Base-by-base conservation (phyloP, 176 grass and related monocot species). In the Zoysia pacifica region DNA sequence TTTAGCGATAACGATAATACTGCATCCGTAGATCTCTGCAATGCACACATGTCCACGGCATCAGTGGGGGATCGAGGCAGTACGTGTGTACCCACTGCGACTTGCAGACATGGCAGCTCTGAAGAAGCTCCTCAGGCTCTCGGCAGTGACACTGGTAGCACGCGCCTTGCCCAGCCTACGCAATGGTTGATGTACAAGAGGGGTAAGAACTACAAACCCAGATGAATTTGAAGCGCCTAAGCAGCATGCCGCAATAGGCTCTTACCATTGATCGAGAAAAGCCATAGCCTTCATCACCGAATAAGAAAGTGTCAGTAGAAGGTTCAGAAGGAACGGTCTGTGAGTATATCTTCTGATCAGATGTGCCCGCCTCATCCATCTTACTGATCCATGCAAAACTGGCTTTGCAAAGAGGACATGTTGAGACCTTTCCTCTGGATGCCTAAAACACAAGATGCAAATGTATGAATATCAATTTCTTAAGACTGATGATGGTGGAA, bases 341-440 rank as follows among this genome's bases (percentile, higher is more conserved):
- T 1, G 95, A 98, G 79, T 94, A 98, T 75, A 98, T 94, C 72
- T 98, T 98, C 72, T 98, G 95, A 80, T 94, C 95, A 9, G 65
- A 74, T 10, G 81, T 85, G 70, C 76, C 88, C 9, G 87, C 93
- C 72, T 89, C 83, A 5, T 90, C 95, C 58, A 98, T 76, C 82
- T 78, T 93, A 69, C 67, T 87, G 47, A 98, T 98, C 82, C 79
- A 87, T 77, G 61, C 72, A 72, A 94, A 94, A 82, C 67, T 75
- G 7, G 81, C 67, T 87, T 94, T 98, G 88, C 95, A 98, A 37
- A 98, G 78, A 55, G 92, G 95, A 46, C 95, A 98, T 55, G 90
- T 93, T 38, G 92, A 89, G 20, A 76, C 55, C 79, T 91, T 98
- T 9, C 83, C 83, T 52, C 6, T 83, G 13, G 86, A 93, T 72